Conservation (phyloP, 2,329 filamentous ascomycete species). For the Leptographium procerum region DNA sequence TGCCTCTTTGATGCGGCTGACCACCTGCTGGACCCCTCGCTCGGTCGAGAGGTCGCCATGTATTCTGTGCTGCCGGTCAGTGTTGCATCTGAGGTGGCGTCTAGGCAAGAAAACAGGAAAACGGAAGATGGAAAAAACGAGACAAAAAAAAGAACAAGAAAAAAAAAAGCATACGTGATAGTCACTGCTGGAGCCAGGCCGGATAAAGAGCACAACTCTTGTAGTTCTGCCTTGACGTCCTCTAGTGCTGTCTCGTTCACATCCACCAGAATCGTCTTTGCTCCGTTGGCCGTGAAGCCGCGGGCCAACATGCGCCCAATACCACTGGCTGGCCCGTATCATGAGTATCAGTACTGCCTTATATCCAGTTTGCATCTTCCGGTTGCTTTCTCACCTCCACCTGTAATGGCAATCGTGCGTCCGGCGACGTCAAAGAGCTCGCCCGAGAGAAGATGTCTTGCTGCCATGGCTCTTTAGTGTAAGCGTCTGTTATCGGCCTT, state of each 20-base stretch:
- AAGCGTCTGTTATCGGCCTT: neutral
- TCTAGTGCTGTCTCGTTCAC: conserved; percentile 9
- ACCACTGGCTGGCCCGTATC: conserved; percentile 3
- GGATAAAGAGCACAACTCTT: neutral
- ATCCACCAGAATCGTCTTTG: conserved; percentile 11
- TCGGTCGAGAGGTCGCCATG: conserved; percentile 9
- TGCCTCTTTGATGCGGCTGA: neutral
- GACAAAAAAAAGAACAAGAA: too few relatives aligned
- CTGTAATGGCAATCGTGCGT: neutral
- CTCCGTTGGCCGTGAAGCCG: conserved; percentile 12
- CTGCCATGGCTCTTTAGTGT: neutral
- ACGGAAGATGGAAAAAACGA: too few relatives aligned
- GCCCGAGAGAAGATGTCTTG: neutral
- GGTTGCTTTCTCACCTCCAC: neutral
- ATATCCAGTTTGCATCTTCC: neutral
- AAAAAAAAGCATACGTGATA: neutral
- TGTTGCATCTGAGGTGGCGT: neutral
- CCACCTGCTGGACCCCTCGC: conserved; percentile 4
- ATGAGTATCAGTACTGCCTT: neutral
- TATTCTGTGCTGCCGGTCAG: neutral
- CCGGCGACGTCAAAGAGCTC: neutral
- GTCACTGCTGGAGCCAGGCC: neutral
- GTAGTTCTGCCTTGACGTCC: neutral
- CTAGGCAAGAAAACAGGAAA: neutral
- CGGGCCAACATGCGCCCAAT: conserved; percentile 14